Percentiles rank a stretch among this genome's conserved stretches.
Evolutionary conservation across 345 rosid genomes (phyloP).

Genomic region (Dipteronia sinensis): DNA sequence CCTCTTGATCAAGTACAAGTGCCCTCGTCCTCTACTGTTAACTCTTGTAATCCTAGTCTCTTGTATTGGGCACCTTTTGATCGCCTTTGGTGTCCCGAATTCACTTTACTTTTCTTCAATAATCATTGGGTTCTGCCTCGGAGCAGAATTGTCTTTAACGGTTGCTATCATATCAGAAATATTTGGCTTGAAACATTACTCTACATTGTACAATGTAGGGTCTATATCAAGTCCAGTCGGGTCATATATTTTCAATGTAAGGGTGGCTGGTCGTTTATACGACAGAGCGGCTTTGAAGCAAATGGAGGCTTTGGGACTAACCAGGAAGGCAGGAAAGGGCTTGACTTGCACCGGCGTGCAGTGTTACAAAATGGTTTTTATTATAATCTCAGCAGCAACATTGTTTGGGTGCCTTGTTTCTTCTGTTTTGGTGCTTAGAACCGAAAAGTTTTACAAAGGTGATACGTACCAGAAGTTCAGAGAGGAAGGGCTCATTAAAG

Average conservation of each 20-base stretch:
- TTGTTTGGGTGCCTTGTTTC: constrained; percentile 48
- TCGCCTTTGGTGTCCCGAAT: constrained; percentile 49
- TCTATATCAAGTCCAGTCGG: constrained; percentile 51
- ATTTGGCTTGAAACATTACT: constrained; percentile 57
- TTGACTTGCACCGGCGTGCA: constrained; percentile 41
- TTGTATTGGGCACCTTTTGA: constrained; percentile 47
- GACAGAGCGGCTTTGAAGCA: constrained; percentile 50
- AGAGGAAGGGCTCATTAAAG: constrained; percentile 25
- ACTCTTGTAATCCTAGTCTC: constrained; percentile 40
- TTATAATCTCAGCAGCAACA: constrained; percentile 44
- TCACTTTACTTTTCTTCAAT: constrained; percentile 53
- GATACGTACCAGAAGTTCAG: constrained; percentile 55
- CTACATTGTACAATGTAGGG: constrained; percentile 50
- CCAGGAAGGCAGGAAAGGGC: constrained; percentile 25
- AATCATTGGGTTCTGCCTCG: constrained; percentile 54
- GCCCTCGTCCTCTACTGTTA: constrained; percentile 50
- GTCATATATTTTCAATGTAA: constrained; percentile 45
- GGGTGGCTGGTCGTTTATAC: constrained; percentile 51
- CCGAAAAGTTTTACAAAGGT: constrained; percentile 46
- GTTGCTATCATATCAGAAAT: constrained; percentile 56
- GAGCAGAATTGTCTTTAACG: constrained; percentile 52
- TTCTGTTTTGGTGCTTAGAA: constrained; percentile 45
- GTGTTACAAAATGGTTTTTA: constrained; percentile 46
- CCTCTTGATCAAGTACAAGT: constrained; percentile 42
- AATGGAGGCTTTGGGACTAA: constrained; percentile 27